These are phyloP conservation scores for Jacaranda mimosifolia DNA, from an alignment of 257 asterid species.

Conservation along the genomic window DNA sequence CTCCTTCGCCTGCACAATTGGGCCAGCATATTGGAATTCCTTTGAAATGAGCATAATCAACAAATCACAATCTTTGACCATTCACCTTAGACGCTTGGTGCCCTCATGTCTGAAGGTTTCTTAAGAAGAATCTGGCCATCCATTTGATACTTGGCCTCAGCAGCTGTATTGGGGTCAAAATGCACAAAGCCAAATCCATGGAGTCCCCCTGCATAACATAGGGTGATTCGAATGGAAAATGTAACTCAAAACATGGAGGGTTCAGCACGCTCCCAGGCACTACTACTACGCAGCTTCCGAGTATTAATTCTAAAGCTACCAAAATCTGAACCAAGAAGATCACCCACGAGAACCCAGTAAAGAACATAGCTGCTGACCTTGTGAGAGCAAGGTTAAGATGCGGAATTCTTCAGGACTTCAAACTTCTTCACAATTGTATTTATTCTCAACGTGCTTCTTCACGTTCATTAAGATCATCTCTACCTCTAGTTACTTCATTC, in stretches of 20 bases:
- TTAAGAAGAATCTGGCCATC: constrained; percentile 6
- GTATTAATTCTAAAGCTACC: background rate
- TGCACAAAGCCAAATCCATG: background rate
- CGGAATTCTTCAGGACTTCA: background rate
- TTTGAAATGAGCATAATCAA: background rate
- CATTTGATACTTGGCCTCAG: background rate
- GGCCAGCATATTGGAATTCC: background rate
- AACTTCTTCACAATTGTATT: background rate
- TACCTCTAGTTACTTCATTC: background rate
- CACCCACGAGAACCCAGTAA: background rate
- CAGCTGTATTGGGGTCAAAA: background rate
- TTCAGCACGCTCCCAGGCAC: background rate
- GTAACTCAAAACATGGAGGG: background rate
- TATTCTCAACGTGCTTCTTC: constrained; percentile 1
- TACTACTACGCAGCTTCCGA: background rate
- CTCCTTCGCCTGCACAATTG: constrained; percentile 2
- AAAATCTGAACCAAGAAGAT: background rate
- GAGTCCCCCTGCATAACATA: background rate
- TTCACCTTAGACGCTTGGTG: background rate
- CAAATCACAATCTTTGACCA: background rate
- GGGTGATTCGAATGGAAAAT: background rate
- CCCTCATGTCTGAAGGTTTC: background rate
- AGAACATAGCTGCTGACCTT: background rate
- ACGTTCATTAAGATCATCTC: background rate
- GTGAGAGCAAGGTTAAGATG: background rate